Evolutionary conservation across 345 rosid genomes (phyloP).

Genomic region (Eucalyptus rudis): DNA sequence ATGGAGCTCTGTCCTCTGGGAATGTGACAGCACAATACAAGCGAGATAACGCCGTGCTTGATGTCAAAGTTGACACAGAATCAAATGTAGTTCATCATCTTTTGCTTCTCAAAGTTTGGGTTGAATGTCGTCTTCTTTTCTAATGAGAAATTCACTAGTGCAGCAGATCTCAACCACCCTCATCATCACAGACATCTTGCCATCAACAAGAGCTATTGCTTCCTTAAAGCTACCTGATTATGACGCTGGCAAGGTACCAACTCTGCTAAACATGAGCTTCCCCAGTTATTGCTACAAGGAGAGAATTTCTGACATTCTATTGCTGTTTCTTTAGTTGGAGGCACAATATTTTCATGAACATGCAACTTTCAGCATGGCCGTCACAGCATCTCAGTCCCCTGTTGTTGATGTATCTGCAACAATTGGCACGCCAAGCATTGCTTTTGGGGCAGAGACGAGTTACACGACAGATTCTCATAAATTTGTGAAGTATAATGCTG

Average conservation of each 20-base stretch:
- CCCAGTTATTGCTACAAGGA: not conserved
- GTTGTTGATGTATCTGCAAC: slow-evolving; percentile 44
- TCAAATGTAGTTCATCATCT: slow-evolving; percentile 14
- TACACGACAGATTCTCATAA: slow-evolving; percentile 21
- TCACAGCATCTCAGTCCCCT: slow-evolving; percentile 27
- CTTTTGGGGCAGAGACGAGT: slow-evolving; percentile 51
- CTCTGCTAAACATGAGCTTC: not conserved
- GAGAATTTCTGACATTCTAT: not conserved
- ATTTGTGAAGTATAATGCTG: slow-evolving; percentile 42
- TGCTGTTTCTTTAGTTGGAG: slow-evolving; percentile 20
- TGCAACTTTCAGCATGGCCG: slow-evolving; percentile 29
- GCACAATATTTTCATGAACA: slow-evolving; percentile 52
- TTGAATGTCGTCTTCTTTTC: not conserved
- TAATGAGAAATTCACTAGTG: not conserved
- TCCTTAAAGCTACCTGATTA: slow-evolving; percentile 26
- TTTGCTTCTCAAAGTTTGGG: not conserved
- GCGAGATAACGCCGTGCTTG: slow-evolving; percentile 10
- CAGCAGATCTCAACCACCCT: slow-evolving; percentile 22
- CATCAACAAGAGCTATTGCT: slow-evolving; percentile 25
- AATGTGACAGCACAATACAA: slow-evolving; percentile 22
- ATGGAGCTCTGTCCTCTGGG: slow-evolving; percentile 32
- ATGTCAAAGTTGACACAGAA: slow-evolving; percentile 31
- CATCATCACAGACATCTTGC: slow-evolving; percentile 4
- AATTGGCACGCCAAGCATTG: slow-evolving; percentile 47
- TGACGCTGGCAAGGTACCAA: slow-evolving; percentile 27